phyloP scores from a whole-genome alignment of 2,329 filamentous ascomycete species.

The Colletotrichum chlorophyti region DNA sequence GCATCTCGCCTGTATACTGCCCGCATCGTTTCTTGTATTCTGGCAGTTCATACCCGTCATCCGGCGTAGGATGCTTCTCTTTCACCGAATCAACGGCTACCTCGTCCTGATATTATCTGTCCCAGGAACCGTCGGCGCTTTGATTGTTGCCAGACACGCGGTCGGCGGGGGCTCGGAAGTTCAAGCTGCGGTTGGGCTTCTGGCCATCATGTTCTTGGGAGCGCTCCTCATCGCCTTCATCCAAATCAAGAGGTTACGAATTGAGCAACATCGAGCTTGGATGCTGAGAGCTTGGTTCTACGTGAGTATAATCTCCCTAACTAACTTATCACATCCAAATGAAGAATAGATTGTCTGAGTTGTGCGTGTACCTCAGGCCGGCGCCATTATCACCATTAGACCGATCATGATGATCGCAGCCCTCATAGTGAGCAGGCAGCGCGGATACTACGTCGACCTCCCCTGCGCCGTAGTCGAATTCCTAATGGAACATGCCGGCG shows the following conservation, averaged over 20 bases:
- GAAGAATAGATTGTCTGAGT: too few relatives aligned
- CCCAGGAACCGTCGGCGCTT: constrained; percentile 50
- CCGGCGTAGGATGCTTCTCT: constrained; percentile 51
- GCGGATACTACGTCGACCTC: constrained; percentile 35
- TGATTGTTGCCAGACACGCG: constrained; percentile 57
- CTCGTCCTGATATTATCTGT: constrained; percentile 53
- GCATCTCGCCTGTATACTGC: constrained; percentile 51
- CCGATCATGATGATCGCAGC: constrained; percentile 53
- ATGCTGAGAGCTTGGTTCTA: constrained; percentile 64
- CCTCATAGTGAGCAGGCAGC: constrained; percentile 41
- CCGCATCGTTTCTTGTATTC: constrained; percentile 47
- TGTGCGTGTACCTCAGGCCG: constrained; percentile 45
- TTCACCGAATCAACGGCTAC: constrained; percentile 68
- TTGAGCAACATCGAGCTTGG: constrained; percentile 68
- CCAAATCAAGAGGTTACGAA: constrained; percentile 64
- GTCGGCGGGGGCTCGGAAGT: constrained; percentile 59
- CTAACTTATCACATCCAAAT: too few relatives aligned
- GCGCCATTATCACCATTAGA: constrained; percentile 58
- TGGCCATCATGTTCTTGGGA: constrained; percentile 50
- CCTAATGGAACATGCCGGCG: constrained; percentile 35
- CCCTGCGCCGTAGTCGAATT: constrained; percentile 58
- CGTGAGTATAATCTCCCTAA: constrained; percentile 37
- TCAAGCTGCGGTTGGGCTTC: constrained; percentile 48
- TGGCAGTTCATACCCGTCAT: constrained; percentile 55
- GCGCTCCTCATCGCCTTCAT: constrained; percentile 53